Evolutionary conservation across 176 grass and related monocot genomes (phyloP).

Genomic region (Dactylis glomerata): DNA sequence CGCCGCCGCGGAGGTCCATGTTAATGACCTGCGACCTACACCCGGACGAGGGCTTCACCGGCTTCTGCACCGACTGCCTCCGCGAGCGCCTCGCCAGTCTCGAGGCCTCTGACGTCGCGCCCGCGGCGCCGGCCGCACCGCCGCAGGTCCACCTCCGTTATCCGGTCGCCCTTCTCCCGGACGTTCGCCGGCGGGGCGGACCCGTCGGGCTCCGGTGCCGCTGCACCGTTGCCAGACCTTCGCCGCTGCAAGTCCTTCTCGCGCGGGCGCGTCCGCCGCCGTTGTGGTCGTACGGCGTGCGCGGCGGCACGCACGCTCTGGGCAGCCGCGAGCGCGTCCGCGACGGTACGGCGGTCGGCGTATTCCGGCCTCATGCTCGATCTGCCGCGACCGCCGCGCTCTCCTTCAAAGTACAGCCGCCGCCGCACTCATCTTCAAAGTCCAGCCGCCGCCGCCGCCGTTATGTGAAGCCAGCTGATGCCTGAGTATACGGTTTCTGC

Average conservation of each 20-base stretch:
- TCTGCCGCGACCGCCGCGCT: slow-evolving; percentile 42
- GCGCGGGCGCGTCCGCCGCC: slow-evolving; percentile 52
- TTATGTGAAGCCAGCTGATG: no score
- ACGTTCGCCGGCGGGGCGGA: slow-evolving; percentile 23
- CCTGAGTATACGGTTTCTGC: no score
- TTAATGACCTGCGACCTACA: slow-evolving; percentile 72
- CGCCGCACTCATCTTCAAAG: no score
- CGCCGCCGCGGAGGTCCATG: slow-evolving; percentile 33
- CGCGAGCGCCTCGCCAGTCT: slow-evolving; percentile 78
- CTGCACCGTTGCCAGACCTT: slow-evolving; percentile 41
- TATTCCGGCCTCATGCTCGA: slow-evolving; percentile 56
- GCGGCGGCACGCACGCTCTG: slow-evolving; percentile 82
- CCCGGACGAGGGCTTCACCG: slow-evolving; percentile 68
- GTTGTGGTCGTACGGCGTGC: slow-evolving; percentile 79
- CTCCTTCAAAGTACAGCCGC: slow-evolving; percentile 35
- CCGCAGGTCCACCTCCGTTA: slow-evolving; percentile 83
- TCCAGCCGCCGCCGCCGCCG: slow-evolving; percentile 31
- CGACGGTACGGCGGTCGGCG: slow-evolving; percentile 45
- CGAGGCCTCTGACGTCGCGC: slow-evolving; percentile 31
- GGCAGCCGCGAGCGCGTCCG: slow-evolving; percentile 67
- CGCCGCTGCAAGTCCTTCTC: slow-evolving; percentile 89
- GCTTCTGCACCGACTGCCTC: slow-evolving; percentile 89
- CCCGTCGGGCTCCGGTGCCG: slow-evolving; percentile 3
- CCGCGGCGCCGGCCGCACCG: slow-evolving; percentile 39
- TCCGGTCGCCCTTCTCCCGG: slow-evolving; percentile 78